Conservation (phyloP, 202 grass and related monocot genomes). For the Cymbopogon flexuosus region DNA sequence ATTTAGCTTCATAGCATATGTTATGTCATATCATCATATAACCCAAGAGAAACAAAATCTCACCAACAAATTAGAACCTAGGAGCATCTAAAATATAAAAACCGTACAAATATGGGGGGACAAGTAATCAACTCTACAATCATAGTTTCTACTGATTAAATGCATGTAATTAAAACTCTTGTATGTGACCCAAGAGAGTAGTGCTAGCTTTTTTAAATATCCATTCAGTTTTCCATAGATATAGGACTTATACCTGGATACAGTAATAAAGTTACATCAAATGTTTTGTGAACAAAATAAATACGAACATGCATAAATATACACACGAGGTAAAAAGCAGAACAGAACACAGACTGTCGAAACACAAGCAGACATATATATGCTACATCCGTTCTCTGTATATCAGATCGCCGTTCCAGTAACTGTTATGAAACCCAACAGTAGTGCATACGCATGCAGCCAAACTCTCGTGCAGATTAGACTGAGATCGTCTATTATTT, state of each 20-base stretch:
- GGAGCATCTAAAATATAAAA: not conserved
- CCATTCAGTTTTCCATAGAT: not conserved
- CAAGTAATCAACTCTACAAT: not conserved
- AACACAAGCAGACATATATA: not conserved
- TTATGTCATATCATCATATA: not conserved
- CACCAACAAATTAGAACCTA: not conserved
- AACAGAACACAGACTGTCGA: not conserved
- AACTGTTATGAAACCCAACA: not conserved
- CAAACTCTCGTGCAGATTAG: not conserved
- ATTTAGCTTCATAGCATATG: not conserved
- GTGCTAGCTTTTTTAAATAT: not conserved
- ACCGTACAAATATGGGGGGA: not conserved
- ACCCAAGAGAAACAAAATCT: not conserved
- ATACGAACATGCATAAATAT: not conserved
- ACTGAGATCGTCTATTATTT: not conserved
- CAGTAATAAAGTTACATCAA: slow-evolving; percentile 9
- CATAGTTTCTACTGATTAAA: not conserved
- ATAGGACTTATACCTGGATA: not conserved
- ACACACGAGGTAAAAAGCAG: not conserved
- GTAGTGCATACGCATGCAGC: not conserved
- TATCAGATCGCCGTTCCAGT: slow-evolving; percentile 8
- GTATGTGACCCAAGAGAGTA: not conserved
- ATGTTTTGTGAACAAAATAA: not conserved
- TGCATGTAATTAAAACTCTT: not conserved
- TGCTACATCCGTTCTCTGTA: not conserved